Conservation (phyloP, 805 yeast genomes). For the Wickerhamiella sergipiensis region DNA sequence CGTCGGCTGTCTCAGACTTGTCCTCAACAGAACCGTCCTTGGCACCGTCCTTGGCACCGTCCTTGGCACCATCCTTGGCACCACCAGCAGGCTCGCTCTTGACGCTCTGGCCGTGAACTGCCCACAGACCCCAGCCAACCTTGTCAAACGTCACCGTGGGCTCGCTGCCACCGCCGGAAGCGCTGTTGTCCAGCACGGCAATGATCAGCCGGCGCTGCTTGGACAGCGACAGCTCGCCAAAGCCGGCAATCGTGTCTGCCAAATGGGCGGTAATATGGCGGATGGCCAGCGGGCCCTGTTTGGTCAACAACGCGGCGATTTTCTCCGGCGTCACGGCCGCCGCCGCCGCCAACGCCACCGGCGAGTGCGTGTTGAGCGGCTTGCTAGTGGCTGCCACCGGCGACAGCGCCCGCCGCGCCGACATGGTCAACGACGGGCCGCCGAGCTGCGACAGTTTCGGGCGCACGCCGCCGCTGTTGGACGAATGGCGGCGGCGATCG, state of each 20-base stretch:
- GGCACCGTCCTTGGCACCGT: too few relatives aligned
- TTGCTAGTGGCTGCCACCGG: conserved; percentile 6
- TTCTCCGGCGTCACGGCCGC: conserved; percentile 69
- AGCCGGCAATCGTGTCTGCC: conserved; percentile 60
- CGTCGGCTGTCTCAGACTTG: too few relatives aligned
- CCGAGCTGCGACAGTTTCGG: conserved; percentile 1
- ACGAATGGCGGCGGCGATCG: conserved; percentile 3
- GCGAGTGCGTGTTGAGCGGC: conserved; percentile 51
- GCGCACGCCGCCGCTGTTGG: conserved; percentile 3
- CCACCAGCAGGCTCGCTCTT: too few relatives aligned
- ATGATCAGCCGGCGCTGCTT: conserved; percentile 84
- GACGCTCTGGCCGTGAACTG: conserved; percentile 45
- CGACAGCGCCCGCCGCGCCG: conserved; percentile 1
- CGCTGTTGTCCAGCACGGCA: conserved; percentile 73
- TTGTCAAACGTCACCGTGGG: conserved; percentile 58
- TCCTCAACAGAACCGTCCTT: too few relatives aligned
- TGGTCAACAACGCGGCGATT: conserved; percentile 49
- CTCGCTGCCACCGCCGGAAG: conserved; percentile 23
- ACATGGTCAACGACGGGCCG: not conserved
- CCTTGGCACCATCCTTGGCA: too few relatives aligned
- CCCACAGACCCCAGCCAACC: conserved; percentile 99
- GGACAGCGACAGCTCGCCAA: conserved; percentile 65
- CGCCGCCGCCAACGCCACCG: conserved; percentile 81
- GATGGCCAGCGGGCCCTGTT: conserved; percentile 81
- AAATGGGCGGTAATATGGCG: conserved; percentile 76